These are phyloP conservation scores for Solanum arcanum DNA, from an alignment of 257 asterid species.

Conservation along the genomic window DNA sequence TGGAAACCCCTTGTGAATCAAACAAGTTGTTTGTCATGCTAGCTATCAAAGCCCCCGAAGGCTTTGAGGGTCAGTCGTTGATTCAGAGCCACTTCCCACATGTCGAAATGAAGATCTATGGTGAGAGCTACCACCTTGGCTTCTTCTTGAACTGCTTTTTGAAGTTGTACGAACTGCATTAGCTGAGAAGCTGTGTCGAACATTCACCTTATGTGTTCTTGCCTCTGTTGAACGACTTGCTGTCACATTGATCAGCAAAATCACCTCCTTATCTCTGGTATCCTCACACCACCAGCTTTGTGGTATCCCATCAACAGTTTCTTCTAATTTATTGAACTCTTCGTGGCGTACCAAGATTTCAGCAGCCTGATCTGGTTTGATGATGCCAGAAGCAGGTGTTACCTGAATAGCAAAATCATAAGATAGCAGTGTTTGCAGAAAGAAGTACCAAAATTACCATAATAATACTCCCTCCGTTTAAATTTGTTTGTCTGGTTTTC, in stretches of 20 bases:
- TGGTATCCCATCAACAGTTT: constrained; percentile 59
- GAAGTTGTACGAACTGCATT: not conserved
- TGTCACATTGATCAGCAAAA: constrained; percentile 41
- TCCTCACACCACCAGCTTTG: constrained; percentile 93
- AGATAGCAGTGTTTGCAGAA: not conserved
- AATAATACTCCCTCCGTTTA: not conserved
- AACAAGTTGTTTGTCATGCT: not conserved
- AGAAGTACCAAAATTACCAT: not conserved
- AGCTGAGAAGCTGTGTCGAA: not conserved
- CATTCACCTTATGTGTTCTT: constrained; percentile 28
- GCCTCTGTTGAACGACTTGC: constrained; percentile 49
- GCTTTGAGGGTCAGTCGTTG: not conserved
- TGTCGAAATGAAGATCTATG: not conserved
- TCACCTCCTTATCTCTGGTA: constrained; percentile 63
- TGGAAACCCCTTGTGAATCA: not conserved
- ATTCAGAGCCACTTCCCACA: not conserved
- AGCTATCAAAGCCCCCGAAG: not conserved
- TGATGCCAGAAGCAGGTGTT: constrained; percentile 56
- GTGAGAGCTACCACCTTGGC: constrained; percentile 3
- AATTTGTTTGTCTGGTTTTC: not conserved
- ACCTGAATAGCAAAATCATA: constrained; percentile 31
- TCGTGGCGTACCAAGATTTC: constrained; percentile 60
- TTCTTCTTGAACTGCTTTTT: not conserved
- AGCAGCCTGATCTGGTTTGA: constrained; percentile 47
- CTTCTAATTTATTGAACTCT: constrained; percentile 55